A percentile compares a stretch with the other conserved stretches of the same genome.
These are phyloP conservation scores for Galeopsis tetrahit DNA, from an alignment of 257 asterid genomes.

Conservation along the genomic window DNA sequence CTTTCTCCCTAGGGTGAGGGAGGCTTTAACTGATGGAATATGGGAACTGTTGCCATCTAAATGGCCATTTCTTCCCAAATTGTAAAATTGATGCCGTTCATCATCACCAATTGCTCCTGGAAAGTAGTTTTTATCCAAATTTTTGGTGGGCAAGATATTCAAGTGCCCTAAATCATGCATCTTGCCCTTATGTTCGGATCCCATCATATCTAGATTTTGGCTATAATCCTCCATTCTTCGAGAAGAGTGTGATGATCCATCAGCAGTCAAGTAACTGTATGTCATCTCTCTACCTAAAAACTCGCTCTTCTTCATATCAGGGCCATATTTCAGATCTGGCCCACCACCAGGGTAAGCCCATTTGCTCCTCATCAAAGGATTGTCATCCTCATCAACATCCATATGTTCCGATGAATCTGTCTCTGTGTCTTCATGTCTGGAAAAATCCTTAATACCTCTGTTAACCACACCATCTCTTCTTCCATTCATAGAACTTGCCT, in stretches of 20 bases:
- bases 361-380: conserved; percentile 96
- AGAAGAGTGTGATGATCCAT: conserved; percentile 54
- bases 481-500: conserved; percentile 52
- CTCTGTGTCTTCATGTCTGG: conserved; percentile 83
- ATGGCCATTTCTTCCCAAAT: conserved; percentile 65
- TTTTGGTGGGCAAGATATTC: conserved; percentile 50
- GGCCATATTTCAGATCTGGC: conserved; percentile 55
- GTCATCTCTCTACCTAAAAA: conserved; percentile 56
- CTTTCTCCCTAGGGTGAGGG: conserved; percentile 47
- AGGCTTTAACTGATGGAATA: conserved; percentile 48
- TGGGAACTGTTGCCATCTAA: conserved; percentile 57
- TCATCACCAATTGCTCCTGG: conserved; percentile 51
- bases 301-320: conserved; percentile 50
- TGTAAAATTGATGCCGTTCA: conserved; percentile 55
- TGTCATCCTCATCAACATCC: conserved; percentile 71
- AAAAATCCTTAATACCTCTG: conserved; percentile 49
- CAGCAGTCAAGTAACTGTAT: conserved; percentile 48
- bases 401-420: conserved; percentile 91
- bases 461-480: conserved; percentile 48
- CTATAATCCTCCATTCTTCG: conserved; percentile 46
- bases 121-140: conserved; percentile 48
- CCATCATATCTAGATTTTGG: conserved; percentile 50
- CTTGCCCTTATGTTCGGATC: conserved; percentile 67
- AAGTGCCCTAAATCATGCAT: conserved; percentile 65
- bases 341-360: conserved; percentile 84